A percentile compares a stretch with the other conserved stretches of the same genome.
phyloP scores from a whole-genome alignment of 345 rosid species.

The Tarenaya hassleriana region DNA sequence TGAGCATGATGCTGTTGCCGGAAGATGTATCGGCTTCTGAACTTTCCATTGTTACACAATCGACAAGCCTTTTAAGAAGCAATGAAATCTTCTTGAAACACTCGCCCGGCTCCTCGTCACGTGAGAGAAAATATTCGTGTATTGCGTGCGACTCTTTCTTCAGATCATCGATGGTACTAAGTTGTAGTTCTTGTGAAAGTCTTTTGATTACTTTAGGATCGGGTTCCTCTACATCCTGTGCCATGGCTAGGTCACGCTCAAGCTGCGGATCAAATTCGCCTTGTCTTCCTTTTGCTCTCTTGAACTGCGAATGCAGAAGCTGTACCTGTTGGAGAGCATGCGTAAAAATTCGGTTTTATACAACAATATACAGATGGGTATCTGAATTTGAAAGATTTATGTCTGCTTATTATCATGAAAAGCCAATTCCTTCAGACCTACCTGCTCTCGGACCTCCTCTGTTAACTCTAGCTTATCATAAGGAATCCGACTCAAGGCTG shows the following conservation, averaged over 20 bases:
- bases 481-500: slow-evolving; percentile 58
- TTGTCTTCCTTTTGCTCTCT: slow-evolving; percentile 65
- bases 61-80: slow-evolving; percentile 69
- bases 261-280: slow-evolving; percentile 62
- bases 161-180: slow-evolving; percentile 65
- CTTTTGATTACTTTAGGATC: slow-evolving; percentile 54
- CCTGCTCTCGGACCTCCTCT: slow-evolving; percentile 94
- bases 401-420: neutral
- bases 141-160: slow-evolving; percentile 75
- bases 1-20: slow-evolving; percentile 36
- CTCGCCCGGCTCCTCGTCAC: slow-evolving; percentile 55
- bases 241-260: slow-evolving; percentile 54
- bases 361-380: neutral
- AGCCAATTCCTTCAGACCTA: slow-evolving; percentile 16
- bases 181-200: slow-evolving; percentile 75
- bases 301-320: slow-evolving; percentile 82
- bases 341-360: slow-evolving; percentile 6
- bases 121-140: slow-evolving; percentile 61
- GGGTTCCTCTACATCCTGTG: slow-evolving; percentile 49
- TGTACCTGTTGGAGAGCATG: slow-evolving; percentile 44
- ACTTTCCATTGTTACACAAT: slow-evolving; percentile 43
- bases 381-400: neutral
- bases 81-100: slow-evolving; percentile 53
- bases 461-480: slow-evolving; percentile 52
- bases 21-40: slow-evolving; percentile 48